Evolutionary conservation across 106 monocot species (phyloP).

Genomic region (Ottelia alismoides): DNA sequence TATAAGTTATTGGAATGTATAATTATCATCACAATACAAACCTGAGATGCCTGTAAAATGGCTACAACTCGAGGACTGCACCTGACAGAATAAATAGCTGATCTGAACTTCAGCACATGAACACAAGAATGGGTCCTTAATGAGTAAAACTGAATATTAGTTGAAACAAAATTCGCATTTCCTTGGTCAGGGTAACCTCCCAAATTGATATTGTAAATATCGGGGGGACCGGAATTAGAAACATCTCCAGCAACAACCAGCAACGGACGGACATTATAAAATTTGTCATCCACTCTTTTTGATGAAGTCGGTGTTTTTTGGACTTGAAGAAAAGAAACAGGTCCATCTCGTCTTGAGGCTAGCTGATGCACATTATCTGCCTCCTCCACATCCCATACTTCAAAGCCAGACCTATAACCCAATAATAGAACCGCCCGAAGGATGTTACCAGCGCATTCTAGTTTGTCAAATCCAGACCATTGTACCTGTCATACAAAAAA

Average conservation of each 20-base stretch:
- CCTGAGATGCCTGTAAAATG: constrained; percentile 73
- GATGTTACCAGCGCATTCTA: constrained; percentile 28
- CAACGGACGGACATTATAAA: constrained; percentile 47
- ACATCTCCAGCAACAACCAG: constrained; percentile 42
- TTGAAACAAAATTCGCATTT: constrained; percentile 36
- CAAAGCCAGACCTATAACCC: constrained; percentile 72
- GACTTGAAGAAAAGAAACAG: constrained; percentile 60
- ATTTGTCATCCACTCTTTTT: constrained; percentile 27
- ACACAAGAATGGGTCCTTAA: constrained; percentile 65
- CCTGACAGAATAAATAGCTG: constrained; percentile 64
- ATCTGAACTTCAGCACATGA: constrained; percentile 73
- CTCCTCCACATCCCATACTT: constrained; percentile 88
- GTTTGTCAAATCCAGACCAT: constrained; percentile 84
- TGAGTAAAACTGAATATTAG: constrained; percentile 71
- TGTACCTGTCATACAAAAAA: constrained; percentile 37
- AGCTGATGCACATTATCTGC: constrained; percentile 63
- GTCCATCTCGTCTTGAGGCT: constrained; percentile 49
- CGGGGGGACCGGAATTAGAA: constrained; percentile 21
- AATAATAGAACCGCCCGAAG: constrained; percentile 52
- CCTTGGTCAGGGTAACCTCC: no score
- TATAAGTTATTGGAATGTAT: neutral
- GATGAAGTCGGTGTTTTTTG: constrained; percentile 33
- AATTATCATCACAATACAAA: constrained; percentile 5
- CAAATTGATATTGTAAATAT: no score
- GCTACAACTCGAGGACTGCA: constrained; percentile 75